Base-by-base conservation (phyloP, 2,329 filamentous ascomycete genomes). In the Pseudohalonectria lignicola region DNA sequence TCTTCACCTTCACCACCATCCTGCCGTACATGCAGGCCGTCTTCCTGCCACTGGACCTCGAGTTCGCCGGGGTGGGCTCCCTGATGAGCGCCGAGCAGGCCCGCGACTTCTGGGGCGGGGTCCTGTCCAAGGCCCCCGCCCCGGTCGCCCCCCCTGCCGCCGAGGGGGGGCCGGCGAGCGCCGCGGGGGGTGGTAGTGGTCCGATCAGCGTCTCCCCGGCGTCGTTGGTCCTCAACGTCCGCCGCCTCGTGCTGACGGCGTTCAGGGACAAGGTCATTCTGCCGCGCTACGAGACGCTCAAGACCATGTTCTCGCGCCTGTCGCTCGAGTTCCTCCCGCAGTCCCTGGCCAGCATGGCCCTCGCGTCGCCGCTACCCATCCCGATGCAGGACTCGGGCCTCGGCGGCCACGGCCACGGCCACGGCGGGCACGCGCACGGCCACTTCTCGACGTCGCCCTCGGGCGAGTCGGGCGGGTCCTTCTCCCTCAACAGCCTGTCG, bases 11-110 rank as follows among this genome's bases (percentile, higher is more conserved):
- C 51, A 90, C 86, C 3, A 83, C 76, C 6, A 85, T 96, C 28
- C 62, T 96, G 5, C 92, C 92, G 0, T 96, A 94, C 53, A 79
- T 98, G 50, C 90, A 96, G 62, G 87, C 90, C 1, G 88, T 95
- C 1, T 95, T 98, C 53, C 65, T 98, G 2, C 92, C 88, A 0
- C 64, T 98, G 1, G 92, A 98, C 52, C 74, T 94, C 10, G 92
- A 98, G 55, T 94, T 98, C 54, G 81, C 86, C 38, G 92, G 90
- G 5, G 74, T 74, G 34, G 92, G 92, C 13, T 68, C 76, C 0
- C 73, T 96, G 39, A 81, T 96, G 73, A 79, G 73, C 1, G 59
- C 74, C 1, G 78, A 86, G 5, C 82, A 93, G 58, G 83, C 88
- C 4, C 77, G 79, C 30, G 90, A 96, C 42, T 94, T 95, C 52